Conservation (phyloP, 2,329 filamentous ascomycete genomes). For the Colletotrichum truncatum region DNA sequence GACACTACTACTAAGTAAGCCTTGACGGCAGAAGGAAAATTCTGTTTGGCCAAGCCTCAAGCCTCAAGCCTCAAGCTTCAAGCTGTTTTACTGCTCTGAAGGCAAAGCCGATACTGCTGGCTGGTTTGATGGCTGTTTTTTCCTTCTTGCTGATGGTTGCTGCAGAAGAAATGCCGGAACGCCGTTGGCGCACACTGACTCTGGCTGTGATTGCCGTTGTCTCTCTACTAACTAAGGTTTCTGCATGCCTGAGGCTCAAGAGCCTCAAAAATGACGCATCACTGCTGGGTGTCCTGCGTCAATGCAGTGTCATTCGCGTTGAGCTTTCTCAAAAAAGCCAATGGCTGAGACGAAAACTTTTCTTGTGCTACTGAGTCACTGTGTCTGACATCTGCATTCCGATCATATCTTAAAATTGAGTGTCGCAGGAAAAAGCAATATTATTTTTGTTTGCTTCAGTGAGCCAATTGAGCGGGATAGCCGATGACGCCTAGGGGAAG, state of each 20-base stretch:
- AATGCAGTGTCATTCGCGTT: neutral
- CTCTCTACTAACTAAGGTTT: slow-evolving; percentile 1
- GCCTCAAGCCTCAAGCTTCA: no score
- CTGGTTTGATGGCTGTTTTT: no score
- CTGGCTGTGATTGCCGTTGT: neutral
- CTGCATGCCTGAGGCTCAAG: slow-evolving; percentile 26
- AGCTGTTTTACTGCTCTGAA: no score
- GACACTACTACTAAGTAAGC: no score
- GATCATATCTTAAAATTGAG: slow-evolving; percentile 1
- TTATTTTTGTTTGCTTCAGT: neutral
- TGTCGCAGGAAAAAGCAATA: slow-evolving; percentile 15
- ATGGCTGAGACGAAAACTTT: neutral
- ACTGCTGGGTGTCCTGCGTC: neutral
- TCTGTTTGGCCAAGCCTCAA: neutral
- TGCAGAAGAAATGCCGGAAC: slow-evolving; percentile 18
- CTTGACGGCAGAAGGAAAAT: neutral
- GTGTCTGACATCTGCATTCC: neutral
- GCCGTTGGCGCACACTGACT: slow-evolving; percentile 8
- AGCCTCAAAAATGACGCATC: slow-evolving; percentile 31
- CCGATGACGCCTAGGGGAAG: neutral
- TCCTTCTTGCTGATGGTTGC: neutral
- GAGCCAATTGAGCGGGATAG: neutral
- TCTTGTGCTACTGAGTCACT: slow-evolving; percentile 6
- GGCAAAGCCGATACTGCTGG: no score
- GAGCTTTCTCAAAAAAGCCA: neutral